A percentile compares a stretch with the other conserved stretches of the same genome.
phyloP scores from a whole-genome alignment of 2,329 filamentous ascomycete species.

The Rutstroemia sydowiana region DNA sequence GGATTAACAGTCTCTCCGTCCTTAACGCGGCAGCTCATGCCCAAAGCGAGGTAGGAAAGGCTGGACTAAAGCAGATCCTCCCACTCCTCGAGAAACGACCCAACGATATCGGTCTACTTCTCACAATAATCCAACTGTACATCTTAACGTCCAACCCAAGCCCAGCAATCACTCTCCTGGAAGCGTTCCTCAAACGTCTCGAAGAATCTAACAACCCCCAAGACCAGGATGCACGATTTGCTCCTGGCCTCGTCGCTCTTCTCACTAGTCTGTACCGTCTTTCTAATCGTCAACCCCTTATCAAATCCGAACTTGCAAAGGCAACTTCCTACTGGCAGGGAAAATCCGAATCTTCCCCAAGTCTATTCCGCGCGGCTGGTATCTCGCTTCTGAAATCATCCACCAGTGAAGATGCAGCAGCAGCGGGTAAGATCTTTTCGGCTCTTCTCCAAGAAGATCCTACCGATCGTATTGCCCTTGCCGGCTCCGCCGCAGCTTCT shows the following conservation, averaged over 20 bases:
- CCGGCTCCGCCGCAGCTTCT: slow-evolving; percentile 80
- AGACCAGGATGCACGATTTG: slow-evolving; percentile 65
- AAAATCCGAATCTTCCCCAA: slow-evolving; percentile 49
- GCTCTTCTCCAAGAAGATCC: slow-evolving; percentile 58
- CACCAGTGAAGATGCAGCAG: slow-evolving; percentile 56
- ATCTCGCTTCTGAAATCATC: slow-evolving; percentile 72
- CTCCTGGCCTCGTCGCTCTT: slow-evolving; percentile 77
- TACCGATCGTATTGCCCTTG: slow-evolving; percentile 63
- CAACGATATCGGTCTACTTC: slow-evolving; percentile 69
- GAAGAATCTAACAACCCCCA: slow-evolving; percentile 51
- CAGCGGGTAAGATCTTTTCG: slow-evolving; percentile 73
- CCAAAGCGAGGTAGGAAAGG: slow-evolving; percentile 54
- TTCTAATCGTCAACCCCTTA: slow-evolving; percentile 65
- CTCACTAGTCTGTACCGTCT: slow-evolving; percentile 71
- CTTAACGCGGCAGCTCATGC: slow-evolving; percentile 70
- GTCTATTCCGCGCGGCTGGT: slow-evolving; percentile 76
- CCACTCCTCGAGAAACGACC: slow-evolving; percentile 66
- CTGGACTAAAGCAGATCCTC: slow-evolving; percentile 62
- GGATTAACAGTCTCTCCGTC: slow-evolving; percentile 49
- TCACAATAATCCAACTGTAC: slow-evolving; percentile 79
- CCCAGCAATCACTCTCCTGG: slow-evolving; percentile 67
- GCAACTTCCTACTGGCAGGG: slow-evolving; percentile 76
- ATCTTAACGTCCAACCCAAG: slow-evolving; percentile 62
- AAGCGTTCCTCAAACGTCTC: slow-evolving; percentile 66
- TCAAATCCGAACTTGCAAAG: slow-evolving; percentile 67